Evolutionary conservation across 495 filamentous ascomycete species (phyloP), one percentile per base, ranked within the genome.

Genomic region (Halenospora varia): DNA sequence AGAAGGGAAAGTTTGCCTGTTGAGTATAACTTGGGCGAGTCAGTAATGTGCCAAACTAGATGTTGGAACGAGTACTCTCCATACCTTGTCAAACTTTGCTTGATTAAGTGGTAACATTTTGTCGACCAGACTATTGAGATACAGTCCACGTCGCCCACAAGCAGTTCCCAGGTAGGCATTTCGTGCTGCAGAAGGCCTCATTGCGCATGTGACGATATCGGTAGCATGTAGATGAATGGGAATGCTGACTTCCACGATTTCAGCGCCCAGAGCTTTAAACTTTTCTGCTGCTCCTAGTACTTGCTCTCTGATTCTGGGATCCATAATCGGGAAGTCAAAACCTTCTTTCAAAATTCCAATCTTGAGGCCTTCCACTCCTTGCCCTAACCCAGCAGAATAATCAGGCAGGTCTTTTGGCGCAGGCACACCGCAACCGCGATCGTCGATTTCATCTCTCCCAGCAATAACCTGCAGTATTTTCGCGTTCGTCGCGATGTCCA

Each of bases 371-470:
- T 69, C 58, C 0, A 79, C 66, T 13, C 47, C 48, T 6, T 55
- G 35, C 9, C 60, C 58, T 57, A 73, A 68, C 1, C 70, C 56
- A 22, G 64, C 47, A 18, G 70, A 70, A 57, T 69, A 70, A 9
- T 67, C 68, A 0, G 61, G 61, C 3, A 64, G 51, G n/a, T 57
- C 52, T 22, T 56, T 41, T 11, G 51, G 58, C 11, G 62, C 56
- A 0, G 64, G 64, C 13, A 58, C 47, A 66, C 67, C 62, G 69
- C 57, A 25, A 61, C 51, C 60, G 15, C 72, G 64, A 56, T 79
- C 77, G 49, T 81, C 77, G 17, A 79, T 75, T 1, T 71, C 71
- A 57, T 81, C 77, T 44, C 71, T 70, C 39, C 77, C 77, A 55
- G 70, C 69, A 42, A 81, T 76, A 0, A 65, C 69, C 55, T 78